A percentile compares a stretch with the other conserved stretches of the same genome.
These are phyloP conservation scores for Suhomyces emberorum DNA, from an alignment of 805 yeast species.

Conservation along the genomic window DNA sequence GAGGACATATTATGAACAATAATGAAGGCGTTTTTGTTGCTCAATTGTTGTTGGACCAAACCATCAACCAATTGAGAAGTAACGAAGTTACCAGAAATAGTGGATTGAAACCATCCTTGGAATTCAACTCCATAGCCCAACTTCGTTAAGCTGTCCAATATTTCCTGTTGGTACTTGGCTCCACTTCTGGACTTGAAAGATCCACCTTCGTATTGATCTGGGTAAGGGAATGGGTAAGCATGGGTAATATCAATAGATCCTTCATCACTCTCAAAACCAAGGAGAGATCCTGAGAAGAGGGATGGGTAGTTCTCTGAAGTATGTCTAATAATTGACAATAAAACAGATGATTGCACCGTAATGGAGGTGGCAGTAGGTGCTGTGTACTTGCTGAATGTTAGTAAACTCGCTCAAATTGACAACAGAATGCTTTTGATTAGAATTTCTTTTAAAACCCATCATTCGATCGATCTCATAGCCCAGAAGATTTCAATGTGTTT, in stretches of 20 bases:
- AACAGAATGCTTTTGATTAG: too few species aligned
- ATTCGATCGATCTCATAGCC: too few species aligned
- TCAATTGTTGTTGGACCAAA: slow-evolving; percentile 60
- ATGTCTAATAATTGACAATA: slow-evolving; percentile 62
- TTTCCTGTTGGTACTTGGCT: slow-evolving; percentile 63
- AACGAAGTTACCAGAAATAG: slow-evolving; percentile 66
- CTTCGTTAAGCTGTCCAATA: slow-evolving; percentile 57
- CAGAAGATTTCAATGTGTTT: too few species aligned
- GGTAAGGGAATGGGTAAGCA: slow-evolving; percentile 65
- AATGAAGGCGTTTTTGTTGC: slow-evolving; percentile 53
- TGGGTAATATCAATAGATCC: slow-evolving; percentile 53
- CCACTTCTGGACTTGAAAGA: slow-evolving; percentile 62
- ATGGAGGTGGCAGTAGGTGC: slow-evolving; percentile 39
- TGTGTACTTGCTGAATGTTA: slow-evolving; percentile 13
- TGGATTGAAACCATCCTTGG: slow-evolving; percentile 79
- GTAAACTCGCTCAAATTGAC: too few species aligned
- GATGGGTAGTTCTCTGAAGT: slow-evolving; percentile 62
- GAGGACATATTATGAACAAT: slow-evolving; percentile 69
- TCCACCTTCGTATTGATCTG: slow-evolving; percentile 61
- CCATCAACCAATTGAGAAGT: slow-evolving; percentile 66
- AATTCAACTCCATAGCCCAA: slow-evolving; percentile 66
- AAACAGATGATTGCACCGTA: slow-evolving; percentile 49
- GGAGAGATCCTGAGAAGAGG: slow-evolving; percentile 64
- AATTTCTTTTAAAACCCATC: too few species aligned
- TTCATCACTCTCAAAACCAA: slow-evolving; percentile 65